phyloP scores from a whole-genome alignment of 1,284 basidiomycete genomes.

The Paramarasmius palmivorus region DNA sequence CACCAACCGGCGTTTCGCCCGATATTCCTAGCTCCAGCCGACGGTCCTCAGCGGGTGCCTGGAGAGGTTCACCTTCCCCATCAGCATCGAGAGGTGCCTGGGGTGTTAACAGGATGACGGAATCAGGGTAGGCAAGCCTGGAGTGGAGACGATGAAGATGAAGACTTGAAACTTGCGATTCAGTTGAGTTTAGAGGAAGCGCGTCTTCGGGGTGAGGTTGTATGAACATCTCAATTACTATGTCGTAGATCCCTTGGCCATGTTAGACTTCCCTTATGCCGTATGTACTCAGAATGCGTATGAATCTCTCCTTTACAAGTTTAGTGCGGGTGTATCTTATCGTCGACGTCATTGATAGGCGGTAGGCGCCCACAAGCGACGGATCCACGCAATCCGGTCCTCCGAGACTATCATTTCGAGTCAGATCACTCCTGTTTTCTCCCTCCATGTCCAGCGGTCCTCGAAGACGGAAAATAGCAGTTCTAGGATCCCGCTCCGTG shows the following conservation, averaged over 20 bases:
- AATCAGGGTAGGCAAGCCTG: neutral
- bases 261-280: too few relatives aligned
- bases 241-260: too few relatives aligned
- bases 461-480: conserved; percentile 63
- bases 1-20: neutral
- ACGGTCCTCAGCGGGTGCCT: neutral
- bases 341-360: too few relatives aligned
- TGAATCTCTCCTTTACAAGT: too few relatives aligned
- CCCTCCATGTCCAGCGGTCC: conserved; percentile 8
- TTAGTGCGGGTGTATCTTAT: too few relatives aligned
- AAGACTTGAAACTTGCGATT: conserved; percentile 14
- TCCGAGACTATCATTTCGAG: too few relatives aligned
- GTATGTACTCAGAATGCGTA: too few relatives aligned
- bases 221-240: neutral
- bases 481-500: conserved; percentile 80
- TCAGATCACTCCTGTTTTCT: neutral
- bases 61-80: neutral
- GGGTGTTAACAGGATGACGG: neutral
- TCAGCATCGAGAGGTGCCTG: neutral
- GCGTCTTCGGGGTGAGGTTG: neutral
- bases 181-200: conserved; percentile 15
- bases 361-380: too few relatives aligned
- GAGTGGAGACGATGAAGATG: conserved; percentile 12
- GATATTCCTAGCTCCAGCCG: neutral
- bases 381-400: too few relatives aligned